phyloP scores from a whole-genome alignment of 768 basidiomycete species.

The Phylloporus sp. region DNA sequence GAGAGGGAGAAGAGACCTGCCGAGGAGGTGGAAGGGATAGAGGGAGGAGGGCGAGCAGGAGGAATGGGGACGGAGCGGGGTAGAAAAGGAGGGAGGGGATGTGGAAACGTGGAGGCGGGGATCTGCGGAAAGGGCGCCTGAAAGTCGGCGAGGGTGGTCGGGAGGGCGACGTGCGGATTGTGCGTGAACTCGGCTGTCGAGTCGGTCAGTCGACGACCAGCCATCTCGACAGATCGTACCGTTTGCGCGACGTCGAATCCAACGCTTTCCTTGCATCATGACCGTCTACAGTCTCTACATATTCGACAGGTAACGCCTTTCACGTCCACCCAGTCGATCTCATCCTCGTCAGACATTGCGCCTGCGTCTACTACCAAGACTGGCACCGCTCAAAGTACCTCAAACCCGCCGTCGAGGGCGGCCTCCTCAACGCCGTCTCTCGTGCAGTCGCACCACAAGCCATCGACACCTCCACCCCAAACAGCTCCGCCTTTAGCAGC shows the following conservation, averaged over 20 bases:
- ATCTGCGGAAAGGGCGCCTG: conserved; percentile 39
- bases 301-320: conserved; percentile 63
- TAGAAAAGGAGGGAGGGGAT: conserved; percentile 67
- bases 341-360: conserved; percentile 63
- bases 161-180: conserved; percentile 68
- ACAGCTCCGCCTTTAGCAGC: conserved; percentile 42
- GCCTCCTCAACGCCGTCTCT: conserved; percentile 76
- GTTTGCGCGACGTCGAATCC: conserved; percentile 72
- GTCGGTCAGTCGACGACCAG: background rate
- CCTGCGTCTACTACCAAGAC: conserved; percentile 92
- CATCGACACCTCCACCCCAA: conserved; percentile 30
- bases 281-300: conserved; percentile 92
- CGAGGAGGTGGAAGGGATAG: conserved; percentile 52
- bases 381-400: conserved; percentile 81
- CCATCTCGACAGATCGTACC: conserved; percentile 38
- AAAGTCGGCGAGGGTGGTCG: conserved; percentile 56
- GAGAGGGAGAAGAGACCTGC: conserved; percentile 75
- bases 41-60: conserved; percentile 33
- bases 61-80: conserved; percentile 56
- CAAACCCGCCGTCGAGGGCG: conserved; percentile 66
- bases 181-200: conserved; percentile 59
- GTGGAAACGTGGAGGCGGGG: conserved; percentile 60
- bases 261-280: conserved; percentile 82
- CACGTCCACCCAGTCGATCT: background rate
- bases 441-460: conserved; percentile 48